A percentile compares a stretch with the other conserved stretches of the same genome.
phyloP scores from a whole-genome alignment of 78 protist genomes.

The Ministeria vibrans region DNA sequence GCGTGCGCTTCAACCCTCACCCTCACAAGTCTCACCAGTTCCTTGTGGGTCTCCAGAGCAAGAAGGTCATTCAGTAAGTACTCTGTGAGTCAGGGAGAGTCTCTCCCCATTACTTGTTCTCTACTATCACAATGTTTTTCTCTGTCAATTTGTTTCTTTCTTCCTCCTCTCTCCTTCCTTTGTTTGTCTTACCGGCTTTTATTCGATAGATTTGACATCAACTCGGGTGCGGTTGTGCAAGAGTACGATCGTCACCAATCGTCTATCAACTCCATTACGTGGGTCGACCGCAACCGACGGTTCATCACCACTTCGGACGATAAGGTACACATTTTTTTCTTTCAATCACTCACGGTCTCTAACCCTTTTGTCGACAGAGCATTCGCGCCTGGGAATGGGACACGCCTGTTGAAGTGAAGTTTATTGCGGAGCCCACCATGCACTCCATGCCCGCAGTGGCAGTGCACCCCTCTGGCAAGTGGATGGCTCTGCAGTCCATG shows the following conservation, averaged over 20 bases:
- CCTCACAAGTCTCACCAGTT: no score
- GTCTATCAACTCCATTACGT: conserved; percentile 87
- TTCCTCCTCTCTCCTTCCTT: no score
- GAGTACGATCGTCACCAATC: conserved; percentile 88
- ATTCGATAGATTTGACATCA: conserved; percentile 32
- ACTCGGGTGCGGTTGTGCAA: conserved; percentile 59
- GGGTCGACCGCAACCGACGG: conserved; percentile 66
- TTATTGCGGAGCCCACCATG: conserved; percentile 73
- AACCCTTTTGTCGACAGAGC: no score
- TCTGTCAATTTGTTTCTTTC: neutral
- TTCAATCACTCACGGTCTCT: no score
- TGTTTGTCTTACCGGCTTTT: neutral
- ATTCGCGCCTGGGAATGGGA: conserved; percentile 93
- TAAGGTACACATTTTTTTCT: no score
- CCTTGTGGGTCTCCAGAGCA: no score
- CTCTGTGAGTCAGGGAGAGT: no score
- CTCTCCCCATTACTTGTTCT: no score
- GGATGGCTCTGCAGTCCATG: conserved; percentile 71
- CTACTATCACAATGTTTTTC: neutral
- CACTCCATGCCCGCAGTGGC: conserved; percentile 73
- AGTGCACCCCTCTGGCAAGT: conserved; percentile 74
- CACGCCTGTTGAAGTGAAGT: conserved; percentile 85
- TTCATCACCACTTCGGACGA: conserved; percentile 87
- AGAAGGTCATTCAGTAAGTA: no score
- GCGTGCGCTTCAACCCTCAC: no score